phyloP scores from a whole-genome alignment of 148 eudicot species.

The Nepenthes mirabilis region DNA sequence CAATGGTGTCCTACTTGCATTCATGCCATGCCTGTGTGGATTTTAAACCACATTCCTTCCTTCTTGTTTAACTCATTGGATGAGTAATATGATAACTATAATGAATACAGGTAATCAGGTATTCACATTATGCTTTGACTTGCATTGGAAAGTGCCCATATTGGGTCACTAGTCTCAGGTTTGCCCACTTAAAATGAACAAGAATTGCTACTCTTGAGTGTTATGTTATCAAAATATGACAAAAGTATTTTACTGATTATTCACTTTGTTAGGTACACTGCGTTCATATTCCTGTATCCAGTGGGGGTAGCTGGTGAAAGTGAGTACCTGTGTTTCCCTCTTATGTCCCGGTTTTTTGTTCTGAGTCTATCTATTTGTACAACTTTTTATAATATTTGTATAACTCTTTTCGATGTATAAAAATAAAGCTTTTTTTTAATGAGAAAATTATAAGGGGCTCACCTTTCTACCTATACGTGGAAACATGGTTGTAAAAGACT shows the following conservation, averaged over 20 bases:
- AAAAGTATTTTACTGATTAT: too few species aligned
- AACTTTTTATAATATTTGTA: background rate
- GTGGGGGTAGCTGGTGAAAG: constrained; percentile 74
- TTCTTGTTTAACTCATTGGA: background rate
- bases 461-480: too few species aligned
- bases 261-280: constrained; percentile 54
- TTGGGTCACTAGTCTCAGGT: constrained; percentile 69
- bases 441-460: too few species aligned
- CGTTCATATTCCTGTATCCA: constrained; percentile 67
- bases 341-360: background rate
- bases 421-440: too few species aligned
- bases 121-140: constrained; percentile 69
- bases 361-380: background rate
- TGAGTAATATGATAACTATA: constrained; percentile 6
- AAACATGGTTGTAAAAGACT: too few species aligned
- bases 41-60: background rate
- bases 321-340: constrained; percentile 21
- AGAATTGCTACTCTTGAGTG: background rate
- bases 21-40: too few species aligned
- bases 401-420: too few species aligned
- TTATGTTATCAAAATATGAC: background rate
- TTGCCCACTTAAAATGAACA: constrained; percentile 8
- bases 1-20: too few species aligned
- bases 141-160: constrained; percentile 47
- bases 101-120: constrained; percentile 55